A percentile compares a stretch with the other conserved stretches of the same genome.
These are phyloP conservation scores for Lathyrus sativus DNA, from an alignment of 306 rosid genomes.

Conservation along the genomic window DNA sequence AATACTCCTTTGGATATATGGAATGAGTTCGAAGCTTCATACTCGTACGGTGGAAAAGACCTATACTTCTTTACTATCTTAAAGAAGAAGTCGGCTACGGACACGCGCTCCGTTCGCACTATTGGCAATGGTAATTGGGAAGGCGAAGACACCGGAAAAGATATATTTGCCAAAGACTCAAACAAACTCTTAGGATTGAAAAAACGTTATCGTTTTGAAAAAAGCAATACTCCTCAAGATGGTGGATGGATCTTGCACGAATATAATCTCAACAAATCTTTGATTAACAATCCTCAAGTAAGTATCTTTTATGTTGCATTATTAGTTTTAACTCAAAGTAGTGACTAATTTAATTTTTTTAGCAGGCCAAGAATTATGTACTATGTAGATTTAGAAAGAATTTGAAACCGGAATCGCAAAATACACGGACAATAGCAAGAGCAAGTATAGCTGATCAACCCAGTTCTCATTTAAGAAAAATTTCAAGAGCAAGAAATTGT, in stretches of 20 bases:
- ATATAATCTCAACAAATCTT: not conserved
- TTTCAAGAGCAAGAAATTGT: not conserved
- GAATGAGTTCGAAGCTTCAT: not conserved
- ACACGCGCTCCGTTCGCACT: not conserved
- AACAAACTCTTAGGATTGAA: not conserved
- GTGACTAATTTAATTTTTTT: not conserved
- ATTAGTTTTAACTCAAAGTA: too few relatives aligned
- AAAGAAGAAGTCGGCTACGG: not conserved
- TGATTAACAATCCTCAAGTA: not conserved
- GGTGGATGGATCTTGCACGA: constrained; percentile 35
- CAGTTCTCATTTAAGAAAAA: not conserved
- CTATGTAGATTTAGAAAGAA: constrained; percentile 25
- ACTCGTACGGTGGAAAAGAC: not conserved
- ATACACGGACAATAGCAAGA: not conserved
- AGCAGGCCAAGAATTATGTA: constrained; percentile 15
- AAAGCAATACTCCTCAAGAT: not conserved
- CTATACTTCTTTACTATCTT: constrained; percentile 17
- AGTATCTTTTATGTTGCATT: not conserved
- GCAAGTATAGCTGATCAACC: not conserved
- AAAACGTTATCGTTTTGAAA: constrained; percentile 28
- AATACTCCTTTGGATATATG: constrained; percentile 32
- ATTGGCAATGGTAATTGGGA: constrained; percentile 34
- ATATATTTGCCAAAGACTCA: not conserved
- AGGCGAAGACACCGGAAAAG: not conserved
- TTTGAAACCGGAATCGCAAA: not conserved